phyloP scores from a whole-genome alignment of 2,329 filamentous ascomycete species.

The Fusarium sarcochroum region DNA sequence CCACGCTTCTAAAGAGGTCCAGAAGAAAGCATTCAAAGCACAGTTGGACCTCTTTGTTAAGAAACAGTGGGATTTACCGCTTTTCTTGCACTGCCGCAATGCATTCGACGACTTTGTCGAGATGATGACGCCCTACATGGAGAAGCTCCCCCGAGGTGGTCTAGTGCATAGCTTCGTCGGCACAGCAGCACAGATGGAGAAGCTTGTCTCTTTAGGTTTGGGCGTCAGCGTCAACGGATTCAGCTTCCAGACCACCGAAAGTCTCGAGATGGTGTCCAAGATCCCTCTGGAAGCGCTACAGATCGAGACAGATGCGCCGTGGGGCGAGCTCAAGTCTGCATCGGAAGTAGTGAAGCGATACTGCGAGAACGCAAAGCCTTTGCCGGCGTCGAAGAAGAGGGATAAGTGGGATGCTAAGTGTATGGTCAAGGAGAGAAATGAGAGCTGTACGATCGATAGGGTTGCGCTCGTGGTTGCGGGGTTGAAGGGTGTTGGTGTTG shows the following conservation, averaged over 20 bases:
- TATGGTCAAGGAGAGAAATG: constrained; percentile 67
- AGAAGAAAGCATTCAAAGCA: constrained; percentile 44
- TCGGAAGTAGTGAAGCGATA: constrained; percentile 56
- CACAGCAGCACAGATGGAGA: constrained; percentile 44
- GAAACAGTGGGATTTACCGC: constrained; percentile 45
- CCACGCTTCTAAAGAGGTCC: constrained; percentile 55
- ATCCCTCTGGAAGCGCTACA: constrained; percentile 44
- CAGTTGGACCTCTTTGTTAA: constrained; percentile 47
- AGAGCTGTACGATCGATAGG: constrained; percentile 63
- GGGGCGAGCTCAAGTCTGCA: constrained; percentile 47
- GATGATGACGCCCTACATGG: constrained; percentile 57
- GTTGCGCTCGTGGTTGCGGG: constrained; percentile 65
- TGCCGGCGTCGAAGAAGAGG: constrained; percentile 62
- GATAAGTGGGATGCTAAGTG: constrained; percentile 61
- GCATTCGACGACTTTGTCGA: constrained; percentile 49
- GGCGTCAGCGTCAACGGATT: constrained; percentile 62
- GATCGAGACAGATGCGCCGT: constrained; percentile 49
- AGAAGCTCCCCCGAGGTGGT: constrained; percentile 42
- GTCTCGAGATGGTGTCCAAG: constrained; percentile 44
- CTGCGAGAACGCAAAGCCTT: constrained; percentile 53
- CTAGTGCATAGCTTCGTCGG: constrained; percentile 49
- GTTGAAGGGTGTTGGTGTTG: constrained; percentile 58
- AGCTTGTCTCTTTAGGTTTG: constrained; percentile 39
- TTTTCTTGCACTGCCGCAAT: constrained; percentile 47
- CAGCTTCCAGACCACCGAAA: constrained; percentile 52